These are phyloP conservation scores for Alternaria arbusti DNA, from an alignment of 2,329 filamentous ascomycete genomes.

Conservation along the genomic window DNA sequence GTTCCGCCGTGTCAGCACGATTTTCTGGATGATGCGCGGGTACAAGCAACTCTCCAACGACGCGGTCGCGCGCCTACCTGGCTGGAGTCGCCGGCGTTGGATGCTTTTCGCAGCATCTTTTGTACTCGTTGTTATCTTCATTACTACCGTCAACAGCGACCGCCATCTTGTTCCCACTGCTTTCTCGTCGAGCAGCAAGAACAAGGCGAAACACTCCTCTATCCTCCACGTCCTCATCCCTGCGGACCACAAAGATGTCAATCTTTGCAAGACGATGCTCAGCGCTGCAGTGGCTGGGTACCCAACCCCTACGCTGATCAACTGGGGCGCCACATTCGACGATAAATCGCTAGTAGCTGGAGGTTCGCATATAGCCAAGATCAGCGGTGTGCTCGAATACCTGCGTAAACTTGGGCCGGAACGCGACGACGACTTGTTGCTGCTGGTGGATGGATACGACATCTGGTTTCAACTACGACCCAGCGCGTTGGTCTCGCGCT, in stretches of 20 bases:
- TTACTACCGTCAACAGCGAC: background rate
- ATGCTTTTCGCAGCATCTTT: background rate
- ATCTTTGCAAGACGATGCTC: conserved; percentile 3
- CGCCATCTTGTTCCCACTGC: background rate
- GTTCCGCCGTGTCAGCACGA: background rate
- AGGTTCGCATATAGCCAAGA: conserved; percentile 1
- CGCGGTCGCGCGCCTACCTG: background rate
- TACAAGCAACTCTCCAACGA: background rate
- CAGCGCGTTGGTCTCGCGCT: background rate
- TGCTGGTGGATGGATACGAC: conserved; percentile 2
- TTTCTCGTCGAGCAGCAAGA: background rate
- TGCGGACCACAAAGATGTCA: background rate
- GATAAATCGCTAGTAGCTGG: background rate
- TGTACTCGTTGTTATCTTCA: background rate
- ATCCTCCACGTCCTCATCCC: background rate
- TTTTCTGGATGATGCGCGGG: background rate
- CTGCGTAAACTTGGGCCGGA: background rate
- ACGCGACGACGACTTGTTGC: background rate
- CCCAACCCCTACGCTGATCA: conserved; percentile 1
- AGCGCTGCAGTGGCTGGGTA: background rate
- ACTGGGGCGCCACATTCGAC: background rate
- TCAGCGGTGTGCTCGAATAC: conserved; percentile 1
- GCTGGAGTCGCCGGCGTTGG: background rate
- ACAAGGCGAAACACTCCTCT: background rate
- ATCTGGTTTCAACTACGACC: conserved; percentile 4